Evolutionary conservation across 1,139 yeast genomes (phyloP).

Genomic region (Barnettozyma hawaiiensis): DNA sequence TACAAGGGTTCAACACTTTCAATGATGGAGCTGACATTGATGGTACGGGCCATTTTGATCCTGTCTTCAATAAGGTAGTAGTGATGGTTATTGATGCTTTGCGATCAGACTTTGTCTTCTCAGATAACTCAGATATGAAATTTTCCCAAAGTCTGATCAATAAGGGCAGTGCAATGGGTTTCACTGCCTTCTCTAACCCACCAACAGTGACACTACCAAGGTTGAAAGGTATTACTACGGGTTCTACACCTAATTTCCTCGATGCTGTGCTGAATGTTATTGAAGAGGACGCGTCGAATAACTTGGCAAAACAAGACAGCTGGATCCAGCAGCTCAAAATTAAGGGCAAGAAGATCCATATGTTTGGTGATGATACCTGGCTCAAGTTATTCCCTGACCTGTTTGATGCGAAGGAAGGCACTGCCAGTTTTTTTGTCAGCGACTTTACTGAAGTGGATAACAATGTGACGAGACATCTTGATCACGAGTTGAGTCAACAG

Average conservation of each 20-base stretch:
- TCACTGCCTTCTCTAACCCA: slow-evolving; percentile 84
- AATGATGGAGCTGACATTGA: slow-evolving; percentile 15
- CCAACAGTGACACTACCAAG: slow-evolving; percentile 82
- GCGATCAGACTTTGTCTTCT: slow-evolving; percentile 80
- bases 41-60: slow-evolving; percentile 26
- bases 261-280: slow-evolving; percentile 92
- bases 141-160: slow-evolving; percentile 64
- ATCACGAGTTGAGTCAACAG: slow-evolving; percentile 39
- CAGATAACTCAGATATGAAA: slow-evolving; percentile 54
- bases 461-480: slow-evolving; percentile 87
- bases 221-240: slow-evolving; percentile 74
- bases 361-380: slow-evolving; percentile 99
- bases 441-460: slow-evolving; percentile 91
- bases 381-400: slow-evolving; percentile 71
- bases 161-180: slow-evolving; percentile 71
- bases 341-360: slow-evolving; percentile 50
- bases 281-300: slow-evolving; percentile 80
- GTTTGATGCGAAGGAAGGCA: slow-evolving; percentile 72
- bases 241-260: slow-evolving; percentile 72
- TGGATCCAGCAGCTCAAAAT: slow-evolving; percentile 69
- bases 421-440: slow-evolving; percentile 88
- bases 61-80: slow-evolving; percentile 63
- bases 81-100: slow-evolving; percentile 91
- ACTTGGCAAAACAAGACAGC: slow-evolving; percentile 72
- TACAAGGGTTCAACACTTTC: slow-evolving; percentile 44